A percentile compares a stretch with the other conserved stretches of the same genome.
Evolutionary conservation across 2,329 filamentous ascomycete species (phyloP).

Genomic region (Hymenoscyphus infarciens): DNA sequence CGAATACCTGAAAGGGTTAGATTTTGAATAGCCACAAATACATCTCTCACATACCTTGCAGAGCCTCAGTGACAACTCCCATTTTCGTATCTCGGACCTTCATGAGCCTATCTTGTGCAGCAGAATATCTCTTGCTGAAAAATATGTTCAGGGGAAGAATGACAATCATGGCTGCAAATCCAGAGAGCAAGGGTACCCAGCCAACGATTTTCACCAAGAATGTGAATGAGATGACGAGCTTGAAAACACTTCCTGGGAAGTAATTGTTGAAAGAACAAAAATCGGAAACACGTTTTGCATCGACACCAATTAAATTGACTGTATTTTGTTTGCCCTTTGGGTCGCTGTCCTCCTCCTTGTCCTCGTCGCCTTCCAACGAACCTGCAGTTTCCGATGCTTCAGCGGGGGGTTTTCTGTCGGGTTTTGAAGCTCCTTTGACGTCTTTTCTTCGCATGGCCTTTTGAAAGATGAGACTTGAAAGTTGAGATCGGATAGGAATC

Average conservation of each 20-base stretch:
- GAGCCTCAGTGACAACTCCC: constrained; percentile 69
- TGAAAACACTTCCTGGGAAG: constrained; percentile 59
- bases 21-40: neutral
- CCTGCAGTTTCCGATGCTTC: constrained; percentile 31
- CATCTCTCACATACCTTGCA: constrained; percentile 50
- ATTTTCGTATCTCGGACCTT: constrained; percentile 72
- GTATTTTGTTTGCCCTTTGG: constrained; percentile 65
- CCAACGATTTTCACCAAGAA: constrained; percentile 70
- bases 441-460: constrained; percentile 77
- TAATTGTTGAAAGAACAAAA: constrained; percentile 65
- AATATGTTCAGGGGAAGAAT: constrained; percentile 67
- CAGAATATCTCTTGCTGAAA: constrained; percentile 61
- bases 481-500: constrained; percentile 64
- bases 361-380: constrained; percentile 33
- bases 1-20: constrained; percentile 48
- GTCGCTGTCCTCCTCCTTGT: constrained; percentile 41
- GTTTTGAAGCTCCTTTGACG: constrained; percentile 58
- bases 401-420: constrained; percentile 36
- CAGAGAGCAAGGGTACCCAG: constrained; percentile 64
- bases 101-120: constrained; percentile 67
- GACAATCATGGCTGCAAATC: constrained; percentile 59
- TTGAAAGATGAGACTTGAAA: constrained; percentile 70
- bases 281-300: constrained; percentile 64
- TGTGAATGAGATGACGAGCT: constrained; percentile 60
- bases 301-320: constrained; percentile 76